A percentile compares a stretch with the other conserved stretches of the same genome.
Conservation (phyloP, 2,329 filamentous ascomycete genomes). For the Microascus cirrosus region DNA sequence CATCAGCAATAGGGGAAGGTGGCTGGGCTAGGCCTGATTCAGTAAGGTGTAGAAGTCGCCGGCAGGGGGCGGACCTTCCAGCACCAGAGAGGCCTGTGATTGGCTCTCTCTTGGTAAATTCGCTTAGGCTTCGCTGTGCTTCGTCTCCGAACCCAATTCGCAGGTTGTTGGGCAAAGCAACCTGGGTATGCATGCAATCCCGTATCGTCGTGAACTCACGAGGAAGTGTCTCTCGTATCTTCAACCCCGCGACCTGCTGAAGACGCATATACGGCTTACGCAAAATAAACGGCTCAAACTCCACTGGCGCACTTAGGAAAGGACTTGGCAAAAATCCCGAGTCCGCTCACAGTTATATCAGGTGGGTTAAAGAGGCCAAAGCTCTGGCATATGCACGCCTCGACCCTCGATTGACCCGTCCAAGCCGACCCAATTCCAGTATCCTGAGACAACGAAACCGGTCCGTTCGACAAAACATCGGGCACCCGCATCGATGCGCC, state of each 20-base stretch:
- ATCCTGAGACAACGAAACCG: background rate
- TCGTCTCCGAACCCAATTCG: background rate
- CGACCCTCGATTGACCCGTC: too few relatives aligned
- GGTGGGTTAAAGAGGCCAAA: background rate
- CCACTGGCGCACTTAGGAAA: background rate
- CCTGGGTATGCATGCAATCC: background rate
- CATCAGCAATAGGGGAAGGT: conserved; percentile 3
- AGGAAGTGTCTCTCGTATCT: too few relatives aligned
- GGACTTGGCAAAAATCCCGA: background rate
- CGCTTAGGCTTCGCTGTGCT: background rate
- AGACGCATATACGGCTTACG: background rate
- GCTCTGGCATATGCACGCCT: background rate
- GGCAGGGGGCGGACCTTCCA: background rate
- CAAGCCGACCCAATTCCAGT: too few relatives aligned
- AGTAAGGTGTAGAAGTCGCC: background rate
- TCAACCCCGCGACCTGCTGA: too few relatives aligned
- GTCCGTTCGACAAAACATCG: background rate
- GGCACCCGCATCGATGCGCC: background rate
- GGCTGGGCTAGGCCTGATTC: background rate
- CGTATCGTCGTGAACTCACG: too few relatives aligned
- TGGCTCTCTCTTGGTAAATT: background rate
- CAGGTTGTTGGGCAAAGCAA: background rate
- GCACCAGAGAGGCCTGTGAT: background rate
- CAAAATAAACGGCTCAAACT: background rate
- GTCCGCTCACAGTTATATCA: background rate